Evolutionary conservation across 148 eudicot genomes (phyloP).

Genomic region (Camellia granthamiana): DNA sequence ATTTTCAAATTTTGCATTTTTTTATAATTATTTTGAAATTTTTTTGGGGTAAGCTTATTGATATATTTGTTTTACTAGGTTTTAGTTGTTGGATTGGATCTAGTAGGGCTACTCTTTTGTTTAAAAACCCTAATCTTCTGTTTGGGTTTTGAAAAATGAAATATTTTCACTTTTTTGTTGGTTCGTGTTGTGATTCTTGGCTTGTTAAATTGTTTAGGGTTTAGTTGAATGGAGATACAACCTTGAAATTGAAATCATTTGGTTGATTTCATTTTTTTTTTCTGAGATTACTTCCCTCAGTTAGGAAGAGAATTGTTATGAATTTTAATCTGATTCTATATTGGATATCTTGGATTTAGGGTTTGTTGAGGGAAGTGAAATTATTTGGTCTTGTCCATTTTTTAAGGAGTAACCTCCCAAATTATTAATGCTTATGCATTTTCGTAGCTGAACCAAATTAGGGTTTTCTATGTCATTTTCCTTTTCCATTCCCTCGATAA

Average conservation of each 20-base stretch:
- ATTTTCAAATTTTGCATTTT: background rate
- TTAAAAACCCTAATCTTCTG: background rate
- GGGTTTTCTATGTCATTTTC: no score
- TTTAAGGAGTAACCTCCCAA: no score
- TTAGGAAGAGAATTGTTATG: background rate
- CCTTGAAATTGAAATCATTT: background rate
- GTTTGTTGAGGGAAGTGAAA: no score
- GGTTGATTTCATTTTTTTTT: background rate
- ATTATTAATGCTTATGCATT: no score
- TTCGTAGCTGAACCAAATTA: no score
- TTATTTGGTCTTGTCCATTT: no score
- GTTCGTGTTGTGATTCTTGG: background rate
- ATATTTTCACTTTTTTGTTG: background rate
- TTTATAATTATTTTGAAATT: background rate
- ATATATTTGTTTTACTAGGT: background rate
- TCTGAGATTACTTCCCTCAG: background rate
- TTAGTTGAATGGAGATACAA: background rate
- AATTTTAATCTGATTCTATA: no score
- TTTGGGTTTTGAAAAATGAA: background rate
- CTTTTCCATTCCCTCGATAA: no score
- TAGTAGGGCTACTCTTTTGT: background rate
- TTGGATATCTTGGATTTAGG: no score
- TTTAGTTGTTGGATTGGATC: background rate
- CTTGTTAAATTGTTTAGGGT: background rate
- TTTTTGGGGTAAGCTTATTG: background rate